phyloP scores from a whole-genome alignment of 1,284 basidiomycete species.

The Ustilago vetiveriae region DNA sequence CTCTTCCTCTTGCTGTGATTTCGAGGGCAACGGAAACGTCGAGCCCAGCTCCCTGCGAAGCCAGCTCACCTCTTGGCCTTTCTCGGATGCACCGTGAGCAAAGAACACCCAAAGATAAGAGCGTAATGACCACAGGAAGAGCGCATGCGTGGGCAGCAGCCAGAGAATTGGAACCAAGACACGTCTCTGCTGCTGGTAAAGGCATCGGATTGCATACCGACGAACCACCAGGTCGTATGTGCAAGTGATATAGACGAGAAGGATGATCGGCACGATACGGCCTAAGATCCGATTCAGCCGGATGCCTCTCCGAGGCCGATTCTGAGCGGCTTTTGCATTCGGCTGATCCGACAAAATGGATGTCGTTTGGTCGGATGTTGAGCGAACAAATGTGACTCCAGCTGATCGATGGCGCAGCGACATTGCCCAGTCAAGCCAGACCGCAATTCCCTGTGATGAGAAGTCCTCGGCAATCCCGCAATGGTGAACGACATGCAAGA shows the following conservation, averaged over 20 bases:
- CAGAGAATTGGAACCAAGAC: constrained; percentile 4
- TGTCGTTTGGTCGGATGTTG: constrained; percentile 1
- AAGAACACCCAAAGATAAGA: constrained; percentile 35
- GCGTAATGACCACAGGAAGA: constrained; percentile 28
- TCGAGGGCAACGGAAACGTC: neutral
- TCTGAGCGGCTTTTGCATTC: neutral
- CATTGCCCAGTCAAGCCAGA: constrained; percentile 1
- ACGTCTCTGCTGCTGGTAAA: constrained; percentile 9
- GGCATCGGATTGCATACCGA: constrained; percentile 22
- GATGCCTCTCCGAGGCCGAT: constrained; percentile 11
- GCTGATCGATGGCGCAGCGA: constrained; percentile 23
- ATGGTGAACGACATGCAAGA: too few species aligned
- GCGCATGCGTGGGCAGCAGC: constrained; percentile 21
- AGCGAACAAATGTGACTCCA: neutral
- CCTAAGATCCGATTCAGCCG: constrained; percentile 38
- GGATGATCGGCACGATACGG: constrained; percentile 40
- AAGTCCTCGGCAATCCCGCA: too few species aligned
- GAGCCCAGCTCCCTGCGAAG: constrained; percentile 10
- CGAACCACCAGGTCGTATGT: constrained; percentile 32
- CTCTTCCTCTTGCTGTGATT: neutral
- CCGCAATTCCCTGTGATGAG: too few species aligned
- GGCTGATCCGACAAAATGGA: constrained; percentile 6
- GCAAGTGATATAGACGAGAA: constrained; percentile 33
- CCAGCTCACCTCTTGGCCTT: neutral
- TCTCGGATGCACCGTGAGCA: neutral